Percentiles rank a stretch among this genome's conserved stretches.
Evolutionary conservation across 129 eudicot species (phyloP).

Genomic region (Artemisia argyi): DNA sequence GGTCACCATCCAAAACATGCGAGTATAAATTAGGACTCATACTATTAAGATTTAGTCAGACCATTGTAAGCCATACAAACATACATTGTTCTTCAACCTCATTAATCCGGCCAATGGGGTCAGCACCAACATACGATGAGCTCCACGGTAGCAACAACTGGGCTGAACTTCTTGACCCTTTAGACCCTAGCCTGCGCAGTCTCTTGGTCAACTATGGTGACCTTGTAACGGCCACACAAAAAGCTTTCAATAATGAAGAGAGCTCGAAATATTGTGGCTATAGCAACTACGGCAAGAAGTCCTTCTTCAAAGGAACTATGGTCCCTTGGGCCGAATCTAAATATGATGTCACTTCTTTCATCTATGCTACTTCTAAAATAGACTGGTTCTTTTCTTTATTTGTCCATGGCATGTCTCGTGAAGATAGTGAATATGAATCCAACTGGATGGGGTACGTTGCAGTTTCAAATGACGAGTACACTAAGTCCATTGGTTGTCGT

Average conservation of each 20-base stretch:
- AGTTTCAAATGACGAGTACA: conserved; percentile 48
- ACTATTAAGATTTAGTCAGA: no score
- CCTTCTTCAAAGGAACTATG: conserved; percentile 28
- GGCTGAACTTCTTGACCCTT: conserved; percentile 65
- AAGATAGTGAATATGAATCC: conserved; percentile 31
- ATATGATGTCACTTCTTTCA: conserved; percentile 35
- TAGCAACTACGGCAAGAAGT: conserved; percentile 18
- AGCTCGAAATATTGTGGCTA: conserved; percentile 50
- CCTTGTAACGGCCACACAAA: conserved; percentile 58
- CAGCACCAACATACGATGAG: conserved; percentile 23
- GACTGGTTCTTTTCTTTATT: not conserved
- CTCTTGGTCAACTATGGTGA: conserved; percentile 67
- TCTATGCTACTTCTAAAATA: conserved; percentile 23
- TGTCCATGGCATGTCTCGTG: conserved; percentile 12
- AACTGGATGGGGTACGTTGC: conserved; percentile 67
- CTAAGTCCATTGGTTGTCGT: conserved; percentile 43
- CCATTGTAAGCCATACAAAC: not conserved
- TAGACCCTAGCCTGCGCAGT: conserved; percentile 39
- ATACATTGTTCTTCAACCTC: no score
- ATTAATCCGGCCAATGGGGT: not conserved
- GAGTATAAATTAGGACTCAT: no score
- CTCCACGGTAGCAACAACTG: conserved; percentile 47
- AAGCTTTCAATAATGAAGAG: conserved; percentile 47
- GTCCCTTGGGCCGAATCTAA: conserved; percentile 38
- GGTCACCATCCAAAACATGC: no score